Evolutionary conservation across 345 rosid species (phyloP), one percentile per base, ranked within the genome.

Genomic region (Gossypium rotundifolium): DNA sequence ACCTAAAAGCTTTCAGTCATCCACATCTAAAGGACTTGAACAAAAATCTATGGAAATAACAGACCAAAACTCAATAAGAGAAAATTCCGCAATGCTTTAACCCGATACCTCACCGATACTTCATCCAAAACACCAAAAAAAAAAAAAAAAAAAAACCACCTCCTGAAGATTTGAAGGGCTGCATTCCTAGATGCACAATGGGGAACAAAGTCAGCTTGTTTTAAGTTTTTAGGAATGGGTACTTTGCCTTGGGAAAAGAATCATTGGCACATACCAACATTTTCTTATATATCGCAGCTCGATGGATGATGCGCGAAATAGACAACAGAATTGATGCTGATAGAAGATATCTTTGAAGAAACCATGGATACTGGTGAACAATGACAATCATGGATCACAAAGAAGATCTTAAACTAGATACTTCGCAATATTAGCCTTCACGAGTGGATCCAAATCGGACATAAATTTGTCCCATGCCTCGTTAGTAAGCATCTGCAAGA

Each of bases 381-480:
- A 13, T 74, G 64, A 65, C 75, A 46, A 59, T 44, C 49, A 60
- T 9, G 49, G 12, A 45, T 45, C 2, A 9, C 49, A 9, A 45
- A 45, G 46, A 42, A 16, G 10, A 64, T 20, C 12, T 73, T 84
- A 94, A 54, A 90, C 92, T 86, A 83, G 88, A 85, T 96, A 96
- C 84, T 89, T 89, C n/a, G 84, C 84, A 42, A 96, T 85, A 78
- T 85, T 90, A 76, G 93, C 98, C 86, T 89, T 91, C 78, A 88
- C 93, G 0, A 87, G 89, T 76, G 96, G 87, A 69, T 93, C 95
- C 88, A 96, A 79, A 14, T 93, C 89, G 75, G 99, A 89, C 81
- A 86, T 83, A 69, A 80, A 96, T 79, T 91, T 91, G 61, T 89
- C 95, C 98, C 98, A 96, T 22, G 88, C 92, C 59, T 86, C 97